Conservation (phyloP, 495 filamentous ascomycete genomes). For the Penicillium canescens region DNA sequence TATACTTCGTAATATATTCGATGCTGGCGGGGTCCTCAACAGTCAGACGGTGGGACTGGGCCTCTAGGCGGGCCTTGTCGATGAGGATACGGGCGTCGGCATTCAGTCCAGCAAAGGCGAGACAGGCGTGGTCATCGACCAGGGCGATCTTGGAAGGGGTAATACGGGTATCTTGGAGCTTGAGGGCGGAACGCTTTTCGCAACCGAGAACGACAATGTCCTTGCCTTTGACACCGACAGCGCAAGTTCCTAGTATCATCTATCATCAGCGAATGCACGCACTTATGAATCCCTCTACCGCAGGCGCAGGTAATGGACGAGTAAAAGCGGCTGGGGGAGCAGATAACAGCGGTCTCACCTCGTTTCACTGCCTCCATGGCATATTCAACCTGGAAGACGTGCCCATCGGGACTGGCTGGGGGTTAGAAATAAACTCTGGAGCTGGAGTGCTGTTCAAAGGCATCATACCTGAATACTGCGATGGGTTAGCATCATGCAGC, state of each 20-base stretch:
- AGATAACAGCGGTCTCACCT: conserved; percentile 56
- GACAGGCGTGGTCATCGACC: conserved; percentile 91
- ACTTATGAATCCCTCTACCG: neutral
- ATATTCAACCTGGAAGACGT: conserved; percentile 99
- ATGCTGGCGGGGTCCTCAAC: conserved; percentile 96
- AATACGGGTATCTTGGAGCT: conserved; percentile 98
- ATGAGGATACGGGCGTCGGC: conserved; percentile 96
- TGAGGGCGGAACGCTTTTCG: conserved; percentile 98
- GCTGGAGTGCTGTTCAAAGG: conserved; percentile 9
- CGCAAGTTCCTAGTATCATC: conserved; percentile 76
- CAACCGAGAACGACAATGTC: conserved; percentile 95
- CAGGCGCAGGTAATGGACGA: neutral
- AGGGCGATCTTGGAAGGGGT: conserved; percentile 97
- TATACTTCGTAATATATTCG: conserved; percentile 99
- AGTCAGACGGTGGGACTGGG: conserved; percentile 96
- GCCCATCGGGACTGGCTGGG: conserved; percentile 82
- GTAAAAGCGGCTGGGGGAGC: neutral
- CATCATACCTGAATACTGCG: conserved; percentile 31
- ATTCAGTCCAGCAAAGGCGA: conserved; percentile 95
- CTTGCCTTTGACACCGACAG: conserved; percentile 93
- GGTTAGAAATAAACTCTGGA: conserved; percentile 24
- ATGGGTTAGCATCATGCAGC: conserved; percentile 18
- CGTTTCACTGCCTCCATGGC: conserved; percentile 97
- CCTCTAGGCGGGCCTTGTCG: conserved; percentile 95
- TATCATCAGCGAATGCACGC: conserved; percentile 14